Evolutionary conservation across 2,329 filamentous ascomycete genomes (phyloP).

Genomic region (Aspergillus jensenii): DNA sequence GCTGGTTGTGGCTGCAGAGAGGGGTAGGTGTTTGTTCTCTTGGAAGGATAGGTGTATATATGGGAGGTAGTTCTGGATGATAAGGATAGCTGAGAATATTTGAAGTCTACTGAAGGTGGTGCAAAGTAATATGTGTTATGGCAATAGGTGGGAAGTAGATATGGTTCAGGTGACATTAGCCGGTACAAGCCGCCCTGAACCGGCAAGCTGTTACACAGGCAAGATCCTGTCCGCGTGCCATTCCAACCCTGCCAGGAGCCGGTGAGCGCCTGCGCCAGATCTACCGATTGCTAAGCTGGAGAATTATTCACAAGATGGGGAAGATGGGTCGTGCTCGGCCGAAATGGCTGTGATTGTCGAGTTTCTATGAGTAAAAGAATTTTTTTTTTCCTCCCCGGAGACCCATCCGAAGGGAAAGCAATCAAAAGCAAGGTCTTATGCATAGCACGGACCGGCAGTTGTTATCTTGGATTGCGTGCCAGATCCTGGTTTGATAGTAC

Average conservation of each 20-base stretch:
- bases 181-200: conserved; percentile 9
- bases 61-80: background rate
- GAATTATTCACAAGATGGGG: background rate
- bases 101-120: background rate
- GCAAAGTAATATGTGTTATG: background rate
- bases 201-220: conserved; percentile 6
- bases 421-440: background rate
- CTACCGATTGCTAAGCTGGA: background rate
- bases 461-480: background rate
- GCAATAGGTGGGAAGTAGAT: background rate
- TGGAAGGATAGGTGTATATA: background rate
- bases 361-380: background rate
- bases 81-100: conserved; percentile 1
- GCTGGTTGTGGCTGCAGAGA: conserved; percentile 5
- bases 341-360: background rate
- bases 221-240: background rate
- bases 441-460: background rate
- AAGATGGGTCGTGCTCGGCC: background rate
- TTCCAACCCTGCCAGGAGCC: background rate
- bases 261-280: background rate
- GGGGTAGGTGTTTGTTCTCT: background rate
- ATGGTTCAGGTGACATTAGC: background rate
- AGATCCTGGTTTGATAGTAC: background rate
- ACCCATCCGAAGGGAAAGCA: background rate
- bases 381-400: background rate